phyloP scores from a whole-genome alignment of 805 yeast genomes.

The Scheffersomyces stipitis region DNA sequence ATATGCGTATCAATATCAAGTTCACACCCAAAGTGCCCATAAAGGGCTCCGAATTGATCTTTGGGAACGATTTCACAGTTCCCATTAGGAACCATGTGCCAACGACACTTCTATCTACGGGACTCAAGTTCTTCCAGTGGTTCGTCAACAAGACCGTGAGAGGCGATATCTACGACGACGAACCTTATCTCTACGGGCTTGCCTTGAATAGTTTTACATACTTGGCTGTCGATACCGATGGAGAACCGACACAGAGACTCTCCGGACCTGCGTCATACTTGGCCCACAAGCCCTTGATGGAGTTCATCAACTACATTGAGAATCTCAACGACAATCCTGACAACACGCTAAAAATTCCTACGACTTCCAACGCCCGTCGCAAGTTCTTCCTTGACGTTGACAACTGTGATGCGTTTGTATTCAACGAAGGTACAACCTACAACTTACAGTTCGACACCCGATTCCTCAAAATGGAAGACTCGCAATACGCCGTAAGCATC shows the following conservation, averaged over 20 bases:
- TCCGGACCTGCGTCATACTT: too few relatives aligned
- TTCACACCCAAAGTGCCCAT: conserved; percentile 45
- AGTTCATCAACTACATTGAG: conserved; percentile 17
- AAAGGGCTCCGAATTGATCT: conserved; percentile 54
- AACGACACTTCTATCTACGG: conserved; percentile 44
- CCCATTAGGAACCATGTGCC: conserved; percentile 62
- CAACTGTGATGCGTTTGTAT: conserved; percentile 41
- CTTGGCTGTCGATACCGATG: conserved; percentile 29
- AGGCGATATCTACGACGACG: conserved; percentile 60
- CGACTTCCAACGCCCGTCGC: conserved; percentile 37
- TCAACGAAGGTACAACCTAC: conserved; percentile 39
- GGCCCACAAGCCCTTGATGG: conserved; percentile 7
- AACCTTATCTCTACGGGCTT: conserved; percentile 64
- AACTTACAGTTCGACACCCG: conserved; percentile 56
- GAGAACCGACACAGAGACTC: conserved; percentile 3
- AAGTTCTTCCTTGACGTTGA: conserved; percentile 40
- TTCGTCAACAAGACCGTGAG: conserved; percentile 63
- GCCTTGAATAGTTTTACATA: conserved; percentile 58
- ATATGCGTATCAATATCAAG: conserved; percentile 32
- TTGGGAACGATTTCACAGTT: conserved; percentile 67
- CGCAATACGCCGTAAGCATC: conserved; percentile 49
- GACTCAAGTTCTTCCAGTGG: conserved; percentile 55
- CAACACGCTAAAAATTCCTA: conserved; percentile 29
- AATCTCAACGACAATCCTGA: conserved; percentile 22
- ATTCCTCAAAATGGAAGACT: conserved; percentile 48